phyloP scores from a whole-genome alignment of 164 flowering plant species.

The Tetracentron sinense region DNA sequence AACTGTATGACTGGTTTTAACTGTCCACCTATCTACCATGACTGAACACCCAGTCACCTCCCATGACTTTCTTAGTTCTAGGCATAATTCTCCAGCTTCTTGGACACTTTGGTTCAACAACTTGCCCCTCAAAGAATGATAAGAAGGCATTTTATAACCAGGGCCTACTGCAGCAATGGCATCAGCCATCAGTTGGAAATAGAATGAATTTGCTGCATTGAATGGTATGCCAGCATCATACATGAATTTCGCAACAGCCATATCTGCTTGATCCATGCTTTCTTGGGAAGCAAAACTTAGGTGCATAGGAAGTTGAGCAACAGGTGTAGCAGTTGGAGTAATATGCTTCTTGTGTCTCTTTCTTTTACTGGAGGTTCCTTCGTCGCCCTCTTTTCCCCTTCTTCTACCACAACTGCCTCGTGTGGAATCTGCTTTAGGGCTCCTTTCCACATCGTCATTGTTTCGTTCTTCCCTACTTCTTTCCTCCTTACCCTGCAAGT shows the following conservation, averaged over 20 bases:
- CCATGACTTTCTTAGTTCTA: slow-evolving; percentile 38
- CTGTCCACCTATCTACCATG: slow-evolving; percentile 44
- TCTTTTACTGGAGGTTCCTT: slow-evolving; percentile 20
- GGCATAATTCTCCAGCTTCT: slow-evolving; percentile 25
- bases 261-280: slow-evolving; percentile 35
- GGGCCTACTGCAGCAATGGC: slow-evolving; percentile 47
- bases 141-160: slow-evolving; percentile 42
- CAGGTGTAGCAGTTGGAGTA: slow-evolving; percentile 21
- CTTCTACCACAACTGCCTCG: slow-evolving; percentile 18
- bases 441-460: slow-evolving; percentile 14
- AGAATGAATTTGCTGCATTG: slow-evolving; percentile 35
- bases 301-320: slow-evolving; percentile 25
- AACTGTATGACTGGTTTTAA: slow-evolving; percentile 18
- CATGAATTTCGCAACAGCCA: slow-evolving; percentile 44
- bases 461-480: slow-evolving; percentile 20
- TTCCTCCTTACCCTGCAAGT: slow-evolving; percentile 16
- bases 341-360: slow-evolving; percentile 26
- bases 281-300: slow-evolving; percentile 30
- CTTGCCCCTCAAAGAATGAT: slow-evolving; percentile 31
- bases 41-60: slow-evolving; percentile 45
- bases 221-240: slow-evolving; percentile 39
- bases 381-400: slow-evolving; percentile 24
- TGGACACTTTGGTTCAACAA: slow-evolving; percentile 28
- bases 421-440: slow-evolving; percentile 1
- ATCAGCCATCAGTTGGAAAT: slow-evolving; percentile 44